A percentile compares a stretch with the other conserved stretches of the same genome.
phyloP scores from a whole-genome alignment of 2,329 filamentous ascomycete genomes.

The Fusarium sp. region DNA sequence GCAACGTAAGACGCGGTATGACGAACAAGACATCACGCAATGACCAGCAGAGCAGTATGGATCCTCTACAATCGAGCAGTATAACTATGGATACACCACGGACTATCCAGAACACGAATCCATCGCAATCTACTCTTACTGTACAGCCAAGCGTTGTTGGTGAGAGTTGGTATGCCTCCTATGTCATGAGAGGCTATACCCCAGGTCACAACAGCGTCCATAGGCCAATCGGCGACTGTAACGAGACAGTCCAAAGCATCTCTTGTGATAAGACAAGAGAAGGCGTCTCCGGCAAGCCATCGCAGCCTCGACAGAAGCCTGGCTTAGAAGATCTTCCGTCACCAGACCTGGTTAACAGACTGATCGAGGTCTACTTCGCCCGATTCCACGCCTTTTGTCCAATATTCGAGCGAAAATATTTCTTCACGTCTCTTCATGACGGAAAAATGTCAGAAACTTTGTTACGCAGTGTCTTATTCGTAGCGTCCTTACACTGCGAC shows the following conservation, averaged over 20 bases:
- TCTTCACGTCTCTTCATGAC: neutral
- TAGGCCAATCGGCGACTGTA: neutral
- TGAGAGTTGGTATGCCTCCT: conserved; percentile 11
- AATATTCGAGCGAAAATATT: neutral
- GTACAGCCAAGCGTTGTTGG: neutral
- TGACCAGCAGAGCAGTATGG: fast-evolving
- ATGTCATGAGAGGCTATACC: conserved; percentile 20
- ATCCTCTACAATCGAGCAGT: neutral
- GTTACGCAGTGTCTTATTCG: conserved; percentile 2
- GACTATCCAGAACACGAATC: neutral
- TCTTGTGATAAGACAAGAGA: neutral
- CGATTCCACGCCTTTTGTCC: conserved; percentile 7
- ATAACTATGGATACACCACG: fast-evolving
- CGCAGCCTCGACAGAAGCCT: neutral
- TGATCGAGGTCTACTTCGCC: conserved; percentile 23
- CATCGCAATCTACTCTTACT: fast-evolving
- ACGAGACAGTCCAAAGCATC: neutral
- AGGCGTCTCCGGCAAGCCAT: fast-evolving
- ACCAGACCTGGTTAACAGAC: neutral
- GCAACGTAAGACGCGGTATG: neutral
- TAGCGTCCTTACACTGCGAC: conserved; percentile 20
- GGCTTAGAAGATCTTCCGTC: neutral
- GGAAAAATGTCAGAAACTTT: neutral
- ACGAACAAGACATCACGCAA: fast-evolving
- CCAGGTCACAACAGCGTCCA: conserved; percentile 6